A percentile compares a stretch with the other conserved stretches of the same genome.
Conservation (phyloP, 2,329 filamentous ascomycete genomes). For the Sclerotiophoma versabilis region DNA sequence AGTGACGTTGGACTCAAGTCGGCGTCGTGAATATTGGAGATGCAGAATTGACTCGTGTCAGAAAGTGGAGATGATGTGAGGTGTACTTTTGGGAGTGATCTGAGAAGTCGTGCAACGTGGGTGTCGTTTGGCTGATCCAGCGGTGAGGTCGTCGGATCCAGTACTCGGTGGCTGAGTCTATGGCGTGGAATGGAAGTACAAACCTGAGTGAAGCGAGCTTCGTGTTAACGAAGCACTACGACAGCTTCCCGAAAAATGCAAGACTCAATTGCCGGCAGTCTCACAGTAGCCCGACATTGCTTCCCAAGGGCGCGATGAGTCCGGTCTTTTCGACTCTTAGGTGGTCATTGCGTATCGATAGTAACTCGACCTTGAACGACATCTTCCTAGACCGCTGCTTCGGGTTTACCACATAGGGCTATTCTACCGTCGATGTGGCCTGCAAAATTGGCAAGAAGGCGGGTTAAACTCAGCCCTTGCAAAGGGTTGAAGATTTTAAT, state of each 20-base stretch:
- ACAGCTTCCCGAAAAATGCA: neutral
- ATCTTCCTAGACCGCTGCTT: neutral
- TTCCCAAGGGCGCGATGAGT: neutral
- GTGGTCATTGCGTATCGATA: neutral
- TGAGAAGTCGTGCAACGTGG: constrained; percentile 6
- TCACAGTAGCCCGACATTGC: neutral
- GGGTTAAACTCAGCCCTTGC: neutral
- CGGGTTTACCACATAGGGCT: neutral
- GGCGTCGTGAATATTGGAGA: constrained; percentile 11
- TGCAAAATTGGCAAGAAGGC: neutral
- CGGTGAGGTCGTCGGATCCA: constrained; percentile 12
- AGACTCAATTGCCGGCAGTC: neutral
- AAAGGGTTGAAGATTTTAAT: neutral
- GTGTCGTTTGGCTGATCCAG: constrained; percentile 14
- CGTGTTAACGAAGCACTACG: neutral
- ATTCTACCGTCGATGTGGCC: neutral
- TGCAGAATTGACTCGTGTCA: constrained; percentile 14
- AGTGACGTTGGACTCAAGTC: constrained; percentile 9
- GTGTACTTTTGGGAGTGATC: constrained; percentile 5
- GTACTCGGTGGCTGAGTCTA: constrained; percentile 6
- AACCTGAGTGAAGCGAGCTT: neutral
- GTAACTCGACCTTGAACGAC: neutral
- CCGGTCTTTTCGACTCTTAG: neutral
- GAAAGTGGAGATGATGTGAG: constrained; percentile 17
- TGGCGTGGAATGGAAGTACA: constrained; percentile 12